phyloP scores from a whole-genome alignment of 2,329 filamentous ascomycete genomes.

The Graphiopsis chlorocephala region DNA sequence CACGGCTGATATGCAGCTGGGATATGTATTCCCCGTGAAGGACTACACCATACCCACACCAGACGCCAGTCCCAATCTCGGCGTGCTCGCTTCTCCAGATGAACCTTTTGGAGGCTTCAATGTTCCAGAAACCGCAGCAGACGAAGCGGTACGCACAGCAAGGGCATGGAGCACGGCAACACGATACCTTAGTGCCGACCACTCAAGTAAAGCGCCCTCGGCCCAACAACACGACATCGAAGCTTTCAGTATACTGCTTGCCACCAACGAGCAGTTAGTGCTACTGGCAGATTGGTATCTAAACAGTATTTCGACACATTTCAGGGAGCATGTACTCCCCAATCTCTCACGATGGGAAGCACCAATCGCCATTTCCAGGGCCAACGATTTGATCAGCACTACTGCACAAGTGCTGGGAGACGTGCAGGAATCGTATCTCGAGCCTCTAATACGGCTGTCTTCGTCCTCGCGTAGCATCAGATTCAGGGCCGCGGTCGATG shows the following conservation, averaged over 20 bases:
- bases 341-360: conserved; percentile 26
- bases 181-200: conserved; percentile 33
- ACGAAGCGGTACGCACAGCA: conserved; percentile 37
- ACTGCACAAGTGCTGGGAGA: conserved; percentile 38
- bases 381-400: conserved; percentile 35
- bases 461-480: not conserved
- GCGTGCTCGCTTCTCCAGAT: conserved; percentile 37
- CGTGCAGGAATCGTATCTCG: conserved; percentile 38
- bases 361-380: conserved; percentile 25
- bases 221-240: conserved; percentile 12
- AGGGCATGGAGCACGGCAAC: conserved; percentile 49
- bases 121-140: conserved; percentile 36
- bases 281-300: conserved; percentile 44
- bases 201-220: conserved; percentile 4
- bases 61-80: conserved; percentile 44
- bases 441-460: conserved; percentile 43
- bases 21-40: conserved; percentile 45
- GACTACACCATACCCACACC: conserved; percentile 45
- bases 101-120: conserved; percentile 40
- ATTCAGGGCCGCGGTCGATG: not conserved
- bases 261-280: not conserved
- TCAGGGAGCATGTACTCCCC: conserved; percentile 33
- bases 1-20: not conserved
- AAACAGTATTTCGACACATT: conserved; percentile 43
- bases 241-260: conserved; percentile 22